Evolutionary conservation across 2,329 filamentous ascomycete genomes (phyloP).

Genomic region (Penicillium sp.): DNA sequence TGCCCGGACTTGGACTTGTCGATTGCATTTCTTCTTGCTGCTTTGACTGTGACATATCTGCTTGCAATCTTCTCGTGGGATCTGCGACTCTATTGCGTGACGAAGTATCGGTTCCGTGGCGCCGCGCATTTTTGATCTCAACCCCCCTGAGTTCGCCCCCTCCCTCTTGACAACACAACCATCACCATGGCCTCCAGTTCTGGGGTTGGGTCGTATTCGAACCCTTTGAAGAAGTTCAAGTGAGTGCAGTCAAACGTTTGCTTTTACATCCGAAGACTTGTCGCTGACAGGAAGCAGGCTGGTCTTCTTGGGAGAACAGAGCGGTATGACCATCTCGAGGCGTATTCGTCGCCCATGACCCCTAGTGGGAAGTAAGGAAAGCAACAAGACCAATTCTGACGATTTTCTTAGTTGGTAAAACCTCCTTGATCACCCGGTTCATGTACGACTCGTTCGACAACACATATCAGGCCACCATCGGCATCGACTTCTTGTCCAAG

Average conservation of each 20-base stretch:
- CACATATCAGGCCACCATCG: constrained; percentile 99
- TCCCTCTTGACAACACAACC: constrained; percentile 18
- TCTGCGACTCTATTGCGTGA: background rate
- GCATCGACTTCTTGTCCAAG: constrained; percentile 99
- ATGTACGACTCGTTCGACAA: constrained; percentile 99
- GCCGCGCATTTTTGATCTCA: background rate
- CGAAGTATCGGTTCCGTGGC: background rate
- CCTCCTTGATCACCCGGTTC: constrained; percentile 96
- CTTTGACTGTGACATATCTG: constrained; percentile 1
- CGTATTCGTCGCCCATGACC: constrained; percentile 8
- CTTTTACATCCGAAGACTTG: constrained; percentile 8
- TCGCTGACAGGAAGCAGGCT: constrained; percentile 59
- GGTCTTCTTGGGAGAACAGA: constrained; percentile 97
- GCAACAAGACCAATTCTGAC: constrained; percentile 18
- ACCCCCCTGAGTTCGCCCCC: constrained; percentile 36
- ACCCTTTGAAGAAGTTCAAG: constrained; percentile 99
- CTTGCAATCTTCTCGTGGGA: constrained; percentile 2
- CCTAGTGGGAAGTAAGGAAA: background rate
- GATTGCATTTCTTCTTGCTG: constrained; percentile 7
- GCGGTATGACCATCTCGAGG: constrained; percentile 63
- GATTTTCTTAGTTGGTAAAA: constrained; percentile 79
- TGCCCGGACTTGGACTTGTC: constrained; percentile 4
- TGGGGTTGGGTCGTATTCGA: constrained; percentile 85
- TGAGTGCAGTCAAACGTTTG: constrained; percentile 45
- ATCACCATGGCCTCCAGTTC: constrained; percentile 74